phyloP scores from a whole-genome alignment of 805 yeast genomes.

The Ascoidea asiatica region DNA sequence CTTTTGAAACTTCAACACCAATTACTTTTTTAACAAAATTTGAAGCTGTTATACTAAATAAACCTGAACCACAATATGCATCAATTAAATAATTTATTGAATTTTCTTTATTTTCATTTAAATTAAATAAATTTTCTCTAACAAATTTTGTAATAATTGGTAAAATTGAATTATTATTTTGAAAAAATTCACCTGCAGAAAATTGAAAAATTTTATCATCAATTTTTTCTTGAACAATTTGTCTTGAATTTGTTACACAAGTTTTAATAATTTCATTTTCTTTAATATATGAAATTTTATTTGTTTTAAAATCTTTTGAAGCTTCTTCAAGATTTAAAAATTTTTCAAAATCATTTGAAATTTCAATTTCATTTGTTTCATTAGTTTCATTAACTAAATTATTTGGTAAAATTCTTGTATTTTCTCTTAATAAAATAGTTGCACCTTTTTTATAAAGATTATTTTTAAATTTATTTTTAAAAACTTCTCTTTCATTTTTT shows the following conservation, averaged over 20 bases:
- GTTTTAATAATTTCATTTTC: conserved; percentile 32
- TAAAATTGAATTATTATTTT: conserved; percentile 83
- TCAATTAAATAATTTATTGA: conserved; percentile 67
- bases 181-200: conserved; percentile 93
- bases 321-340: conserved; percentile 24
- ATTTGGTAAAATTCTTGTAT: conserved; percentile 31
- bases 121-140: conserved; percentile 41
- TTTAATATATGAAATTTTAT: conserved; percentile 21
- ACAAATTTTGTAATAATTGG: conserved; percentile 79
- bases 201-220: conserved; percentile 71
- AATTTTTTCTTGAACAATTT: conserved; percentile 65
- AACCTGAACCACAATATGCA: conserved; percentile 93
- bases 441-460: conserved; percentile 67
- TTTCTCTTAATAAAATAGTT: conserved; percentile 74
- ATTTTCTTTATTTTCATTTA: conserved; percentile 25
- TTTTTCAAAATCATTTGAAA: background rate
- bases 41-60: conserved; percentile 81
- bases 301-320: conserved; percentile 24
- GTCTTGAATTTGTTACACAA: conserved; percentile 69
- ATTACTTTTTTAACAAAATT: conserved; percentile 68
- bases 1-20: conserved; percentile 91
- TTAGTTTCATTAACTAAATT: conserved; percentile 11
- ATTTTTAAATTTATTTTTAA: conserved; percentile 31
- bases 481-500: conserved; percentile 47
- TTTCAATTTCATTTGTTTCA: conserved; percentile 17